These are phyloP conservation scores for Paxillus involutus DNA, from an alignment of 768 basidiomycete genomes.

Conservation along the genomic window DNA sequence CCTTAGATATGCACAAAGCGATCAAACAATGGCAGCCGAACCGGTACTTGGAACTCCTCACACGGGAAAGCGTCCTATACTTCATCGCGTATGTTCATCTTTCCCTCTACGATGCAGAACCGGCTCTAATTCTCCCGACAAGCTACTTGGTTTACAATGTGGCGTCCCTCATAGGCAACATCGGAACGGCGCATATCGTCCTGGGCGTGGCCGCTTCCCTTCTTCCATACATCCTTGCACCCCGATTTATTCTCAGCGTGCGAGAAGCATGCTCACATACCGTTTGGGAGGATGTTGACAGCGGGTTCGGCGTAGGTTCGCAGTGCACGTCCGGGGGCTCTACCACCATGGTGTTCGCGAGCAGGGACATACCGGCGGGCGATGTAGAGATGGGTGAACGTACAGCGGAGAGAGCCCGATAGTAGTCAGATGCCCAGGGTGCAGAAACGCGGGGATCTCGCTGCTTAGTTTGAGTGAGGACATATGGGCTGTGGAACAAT, in stretches of 20 bases:
- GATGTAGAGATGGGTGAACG: neutral
- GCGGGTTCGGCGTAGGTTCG: neutral
- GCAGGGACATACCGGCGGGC: neutral
- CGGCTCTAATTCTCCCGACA: neutral
- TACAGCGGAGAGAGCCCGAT: too few species aligned
- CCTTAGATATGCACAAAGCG: constrained; percentile 2
- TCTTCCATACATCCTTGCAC: neutral
- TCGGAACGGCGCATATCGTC: neutral
- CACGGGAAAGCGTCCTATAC: constrained; percentile 12
- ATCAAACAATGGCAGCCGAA: constrained; percentile 8
- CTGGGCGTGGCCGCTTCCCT: neutral
- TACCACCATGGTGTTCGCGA: neutral
- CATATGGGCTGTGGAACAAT: too few species aligned
- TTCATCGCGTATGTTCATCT: constrained; percentile 12
- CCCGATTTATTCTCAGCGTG: neutral
- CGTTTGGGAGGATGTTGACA: neutral
- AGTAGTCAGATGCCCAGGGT: too few species aligned
- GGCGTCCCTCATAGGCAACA: too few species aligned
- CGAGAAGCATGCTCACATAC: neutral
- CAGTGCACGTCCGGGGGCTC: too few species aligned
- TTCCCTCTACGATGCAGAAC: neutral
- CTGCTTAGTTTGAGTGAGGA: too few species aligned
- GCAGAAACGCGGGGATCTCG: too few species aligned
- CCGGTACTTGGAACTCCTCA: constrained; percentile 2
- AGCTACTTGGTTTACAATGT: neutral